A percentile compares a stretch with the other conserved stretches of the same genome.
Evolutionary conservation across 2,329 filamentous ascomycete genomes (phyloP).

Genomic region (Alternaria brassicae): DNA sequence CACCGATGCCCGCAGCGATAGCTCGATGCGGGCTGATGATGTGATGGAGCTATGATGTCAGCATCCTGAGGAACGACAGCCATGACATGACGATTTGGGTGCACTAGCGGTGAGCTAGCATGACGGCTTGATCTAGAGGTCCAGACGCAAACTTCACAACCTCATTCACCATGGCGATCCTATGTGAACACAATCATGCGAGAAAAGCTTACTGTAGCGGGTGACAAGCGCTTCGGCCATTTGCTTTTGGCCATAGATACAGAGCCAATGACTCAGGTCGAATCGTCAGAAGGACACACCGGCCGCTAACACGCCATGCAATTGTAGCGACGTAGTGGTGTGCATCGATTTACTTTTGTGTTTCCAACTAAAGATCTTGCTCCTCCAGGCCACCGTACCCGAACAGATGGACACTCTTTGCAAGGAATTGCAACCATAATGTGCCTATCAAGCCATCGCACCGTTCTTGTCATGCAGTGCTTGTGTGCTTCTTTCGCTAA

Average conservation of each 20-base stretch:
- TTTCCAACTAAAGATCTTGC: background rate
- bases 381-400: background rate
- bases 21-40: conserved; percentile 9
- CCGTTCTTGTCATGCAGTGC: background rate
- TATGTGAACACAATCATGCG: background rate
- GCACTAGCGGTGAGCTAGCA: conserved; percentile 1
- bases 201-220: background rate
- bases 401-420: background rate
- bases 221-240: background rate
- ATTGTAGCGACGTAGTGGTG: background rate
- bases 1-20: conserved; percentile 13
- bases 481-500: background rate
- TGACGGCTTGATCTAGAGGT: background rate
- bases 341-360: background rate
- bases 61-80: conserved; percentile 5
- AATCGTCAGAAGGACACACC: background rate
- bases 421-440: background rate
- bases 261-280: background rate
- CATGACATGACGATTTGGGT: background rate
- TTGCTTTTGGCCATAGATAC: background rate
- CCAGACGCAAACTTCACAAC: background rate
- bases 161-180: background rate
- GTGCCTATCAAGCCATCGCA: background rate
- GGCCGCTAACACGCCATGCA: background rate
- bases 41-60: conserved; percentile 20